Evolutionary conservation across 805 yeast species (phyloP).

Genomic region (Torulaspora quercuum): DNA sequence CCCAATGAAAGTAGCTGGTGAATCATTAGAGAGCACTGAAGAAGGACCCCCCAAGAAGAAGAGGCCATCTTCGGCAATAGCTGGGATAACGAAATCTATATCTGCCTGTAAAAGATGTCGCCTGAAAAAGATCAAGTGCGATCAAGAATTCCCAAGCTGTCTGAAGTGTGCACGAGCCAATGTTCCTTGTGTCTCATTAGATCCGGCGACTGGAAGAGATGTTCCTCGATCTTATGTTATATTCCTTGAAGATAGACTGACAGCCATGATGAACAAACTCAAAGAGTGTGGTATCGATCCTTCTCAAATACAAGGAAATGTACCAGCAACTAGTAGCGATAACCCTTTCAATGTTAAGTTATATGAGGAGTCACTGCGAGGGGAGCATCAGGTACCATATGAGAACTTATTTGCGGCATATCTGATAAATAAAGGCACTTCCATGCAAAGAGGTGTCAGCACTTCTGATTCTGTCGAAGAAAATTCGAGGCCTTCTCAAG

Average conservation of each 20-base stretch:
- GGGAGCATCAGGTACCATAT: conserved; percentile 22
- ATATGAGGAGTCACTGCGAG: conserved; percentile 21
- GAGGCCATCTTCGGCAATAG: conserved; percentile 23
- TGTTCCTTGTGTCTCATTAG: conserved; percentile 75
- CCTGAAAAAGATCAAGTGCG: conserved; percentile 59
- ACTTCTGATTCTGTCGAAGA: conserved; percentile 1
- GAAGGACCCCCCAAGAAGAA: conserved; percentile 11
- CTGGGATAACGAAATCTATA: conserved; percentile 59
- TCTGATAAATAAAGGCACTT: conserved; percentile 27
- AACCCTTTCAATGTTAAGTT: conserved; percentile 27
- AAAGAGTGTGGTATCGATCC: conserved; percentile 43
- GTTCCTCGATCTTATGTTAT: conserved; percentile 77
- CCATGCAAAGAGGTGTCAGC: conserved; percentile 22
- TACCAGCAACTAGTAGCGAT: conserved; percentile 31
- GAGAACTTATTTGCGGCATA: conserved; percentile 29
- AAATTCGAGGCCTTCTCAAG: background rate
- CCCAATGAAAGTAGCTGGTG: too few species aligned
- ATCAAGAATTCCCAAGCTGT: conserved; percentile 57
- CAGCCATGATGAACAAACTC: conserved; percentile 51
- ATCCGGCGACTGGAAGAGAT: conserved; percentile 84
- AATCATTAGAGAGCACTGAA: too few species aligned
- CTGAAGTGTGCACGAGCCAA: conserved; percentile 55
- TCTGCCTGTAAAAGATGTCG: conserved; percentile 86
- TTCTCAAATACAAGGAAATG: conserved; percentile 22
- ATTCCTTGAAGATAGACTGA: conserved; percentile 64